These are phyloP conservation scores for Vitis riparia DNA, from an alignment of 164 flowering plant species.

Conservation along the genomic window DNA sequence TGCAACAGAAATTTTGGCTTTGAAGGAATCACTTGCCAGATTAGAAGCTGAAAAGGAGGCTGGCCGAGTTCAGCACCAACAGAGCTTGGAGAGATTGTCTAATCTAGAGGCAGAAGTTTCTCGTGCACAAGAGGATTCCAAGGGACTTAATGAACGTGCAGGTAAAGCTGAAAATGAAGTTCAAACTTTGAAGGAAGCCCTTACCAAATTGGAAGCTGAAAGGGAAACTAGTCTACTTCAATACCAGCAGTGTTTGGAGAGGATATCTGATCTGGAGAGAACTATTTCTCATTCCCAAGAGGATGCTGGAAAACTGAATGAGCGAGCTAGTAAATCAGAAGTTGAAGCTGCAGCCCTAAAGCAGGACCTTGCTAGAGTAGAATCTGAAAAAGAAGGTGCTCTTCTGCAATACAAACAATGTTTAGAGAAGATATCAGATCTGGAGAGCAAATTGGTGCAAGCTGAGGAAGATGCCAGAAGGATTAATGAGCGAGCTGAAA, in stretches of 20 bases:
- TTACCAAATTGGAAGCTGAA: constrained; percentile 47
- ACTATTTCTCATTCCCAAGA: constrained; percentile 26
- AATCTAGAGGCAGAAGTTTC: constrained; percentile 48
- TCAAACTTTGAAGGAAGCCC: constrained; percentile 39
- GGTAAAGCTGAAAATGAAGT: constrained; percentile 56
- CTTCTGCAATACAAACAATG: constrained; percentile 35
- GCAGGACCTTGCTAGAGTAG: constrained; percentile 37
- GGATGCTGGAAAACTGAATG: constrained; percentile 31
- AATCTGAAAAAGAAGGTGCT: constrained; percentile 48
- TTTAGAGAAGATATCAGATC: constrained; percentile 38
- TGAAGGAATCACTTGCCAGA: constrained; percentile 56
- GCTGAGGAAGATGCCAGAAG: constrained; percentile 47
- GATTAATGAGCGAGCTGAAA: constrained; percentile 36
- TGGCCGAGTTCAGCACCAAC: constrained; percentile 44
- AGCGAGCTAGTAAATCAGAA: constrained; percentile 51
- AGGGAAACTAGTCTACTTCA: constrained; percentile 46
- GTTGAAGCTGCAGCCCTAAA: constrained; percentile 35
- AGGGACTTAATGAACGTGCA: constrained; percentile 44
- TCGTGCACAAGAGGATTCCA: constrained; percentile 50
- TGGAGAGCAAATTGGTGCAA: constrained; percentile 41
- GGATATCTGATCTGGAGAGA: constrained; percentile 42
- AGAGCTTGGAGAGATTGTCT: constrained; percentile 50
- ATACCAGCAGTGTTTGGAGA: constrained; percentile 51
- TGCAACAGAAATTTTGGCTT: constrained; percentile 43
- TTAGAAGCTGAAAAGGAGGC: constrained; percentile 71